Percentiles rank a stretch among this genome's conserved stretches.
These are phyloP conservation scores for Schoenoplectus triqueter DNA, from an alignment of 202 grass and related monocot genomes.

Conservation along the genomic window DNA sequence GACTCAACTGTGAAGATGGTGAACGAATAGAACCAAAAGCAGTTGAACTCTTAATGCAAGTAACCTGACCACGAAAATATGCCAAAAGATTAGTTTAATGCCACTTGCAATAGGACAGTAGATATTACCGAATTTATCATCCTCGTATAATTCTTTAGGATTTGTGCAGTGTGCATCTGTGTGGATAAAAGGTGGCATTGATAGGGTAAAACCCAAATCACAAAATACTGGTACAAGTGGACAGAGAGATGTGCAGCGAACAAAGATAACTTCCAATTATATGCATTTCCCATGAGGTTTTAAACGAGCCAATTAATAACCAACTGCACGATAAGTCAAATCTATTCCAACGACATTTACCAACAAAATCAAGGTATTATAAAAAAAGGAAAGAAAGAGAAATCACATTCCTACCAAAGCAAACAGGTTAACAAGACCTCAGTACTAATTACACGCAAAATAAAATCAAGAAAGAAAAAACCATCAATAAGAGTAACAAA, in stretches of 20 bases:
- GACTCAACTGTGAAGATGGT: slow-evolving; percentile 54
- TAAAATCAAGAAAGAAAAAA: neutral
- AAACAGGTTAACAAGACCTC: neutral
- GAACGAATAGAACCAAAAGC: slow-evolving; percentile 42
- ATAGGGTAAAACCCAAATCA: neutral
- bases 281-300: neutral
- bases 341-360: neutral
- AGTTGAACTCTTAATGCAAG: slow-evolving; percentile 34
- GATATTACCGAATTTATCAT: neutral
- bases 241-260: neutral
- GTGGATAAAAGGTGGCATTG: neutral
- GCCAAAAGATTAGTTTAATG: slow-evolving; percentile 1
- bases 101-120: slow-evolving; percentile 3
- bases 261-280: neutral
- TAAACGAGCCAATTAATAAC: neutral
- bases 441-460: neutral
- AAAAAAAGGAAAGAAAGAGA: neutral
- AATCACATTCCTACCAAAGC: slow-evolving; percentile 22
- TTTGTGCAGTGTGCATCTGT: neutral
- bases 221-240: slow-evolving; percentile 23
- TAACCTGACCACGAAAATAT: slow-evolving; percentile 45
- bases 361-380: neutral
- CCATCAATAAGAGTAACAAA: neutral
- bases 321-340: neutral
- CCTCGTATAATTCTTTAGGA: neutral